Percentiles rank a stretch among this genome's conserved stretches.
These are phyloP conservation scores for Hawksworthiomyces lignivorus DNA, from an alignment of 2,329 filamentous ascomycete species.

Conservation along the genomic window DNA sequence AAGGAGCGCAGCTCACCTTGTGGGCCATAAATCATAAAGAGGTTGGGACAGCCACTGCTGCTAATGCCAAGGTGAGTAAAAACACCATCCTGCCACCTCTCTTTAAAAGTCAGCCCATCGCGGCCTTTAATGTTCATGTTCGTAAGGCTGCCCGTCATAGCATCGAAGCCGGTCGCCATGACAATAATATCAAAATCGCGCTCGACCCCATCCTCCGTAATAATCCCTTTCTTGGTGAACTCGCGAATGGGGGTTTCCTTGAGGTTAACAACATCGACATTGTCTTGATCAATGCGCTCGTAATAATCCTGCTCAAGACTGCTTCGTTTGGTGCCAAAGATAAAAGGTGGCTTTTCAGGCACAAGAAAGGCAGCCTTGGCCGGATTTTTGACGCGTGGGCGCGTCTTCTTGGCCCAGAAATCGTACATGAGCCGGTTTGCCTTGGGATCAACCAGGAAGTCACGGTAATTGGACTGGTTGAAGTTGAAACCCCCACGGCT, in stretches of 20 bases:
- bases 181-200: slow-evolving; percentile 30
- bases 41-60: slow-evolving; percentile 13
- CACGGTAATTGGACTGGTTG: no score
- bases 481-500: no score
- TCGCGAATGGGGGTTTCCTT: slow-evolving; percentile 33
- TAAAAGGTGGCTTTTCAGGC: slow-evolving; percentile 16
- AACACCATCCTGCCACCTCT: slow-evolving; percentile 25
- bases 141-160: slow-evolving; percentile 24
- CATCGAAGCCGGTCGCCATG: slow-evolving; percentile 28
- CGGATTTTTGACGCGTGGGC: no score
- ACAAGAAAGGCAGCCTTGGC: no score
- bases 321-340: slow-evolving; percentile 38
- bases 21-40: neutral
- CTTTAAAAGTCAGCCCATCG: slow-evolving; percentile 21
- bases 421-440: no score
- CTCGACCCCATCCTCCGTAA: slow-evolving; percentile 27
- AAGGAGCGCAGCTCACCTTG: slow-evolving; percentile 26
- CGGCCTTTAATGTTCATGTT: slow-evolving; percentile 22
- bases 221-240: slow-evolving; percentile 32
- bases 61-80: slow-evolving; percentile 21
- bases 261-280: slow-evolving; percentile 38
- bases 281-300: slow-evolving; percentile 37
- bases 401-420: no score
- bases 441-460: no score
- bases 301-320: slow-evolving; percentile 42